Evolutionary conservation across 768 basidiomycete genomes (phyloP).

Genomic region (Megacollybia marginata): DNA sequence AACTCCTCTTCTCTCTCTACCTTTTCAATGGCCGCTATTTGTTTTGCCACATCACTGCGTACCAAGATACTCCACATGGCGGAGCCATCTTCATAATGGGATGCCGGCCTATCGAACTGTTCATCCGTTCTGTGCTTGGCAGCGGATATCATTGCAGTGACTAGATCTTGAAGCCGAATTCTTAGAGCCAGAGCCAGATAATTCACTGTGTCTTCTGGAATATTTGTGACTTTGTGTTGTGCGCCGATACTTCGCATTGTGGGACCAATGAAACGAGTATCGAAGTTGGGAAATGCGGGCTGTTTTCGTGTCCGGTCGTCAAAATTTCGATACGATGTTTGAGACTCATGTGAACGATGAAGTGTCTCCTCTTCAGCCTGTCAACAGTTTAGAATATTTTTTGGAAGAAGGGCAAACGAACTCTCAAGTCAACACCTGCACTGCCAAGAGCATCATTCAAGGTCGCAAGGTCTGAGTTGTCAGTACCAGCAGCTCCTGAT

Average conservation of each 20-base stretch:
- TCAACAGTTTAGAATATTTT: not conserved
- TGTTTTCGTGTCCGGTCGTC: constrained; percentile 81
- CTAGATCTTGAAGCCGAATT: constrained; percentile 61
- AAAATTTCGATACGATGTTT: constrained; percentile 54
- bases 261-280: constrained; percentile 53
- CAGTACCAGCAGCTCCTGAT: constrained; percentile 24
- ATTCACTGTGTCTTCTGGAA: constrained; percentile 67
- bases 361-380: constrained; percentile 84
- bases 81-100: constrained; percentile 54
- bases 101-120: constrained; percentile 60
- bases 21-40: constrained; percentile 67
- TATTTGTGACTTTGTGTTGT: constrained; percentile 56
- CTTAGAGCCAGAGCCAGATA: constrained; percentile 79
- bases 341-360: constrained; percentile 57
- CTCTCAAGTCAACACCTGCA: constrained; percentile 81
- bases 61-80: constrained; percentile 84
- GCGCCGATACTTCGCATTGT: constrained; percentile 64
- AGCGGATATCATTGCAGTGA: constrained; percentile 62
- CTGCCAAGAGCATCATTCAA: constrained; percentile 81
- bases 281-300: constrained; percentile 60
- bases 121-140: constrained; percentile 64
- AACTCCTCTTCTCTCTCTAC: constrained; percentile 82
- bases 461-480: constrained; percentile 68
- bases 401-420: constrained; percentile 19
- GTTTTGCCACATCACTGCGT: constrained; percentile 73